Conservation (phyloP, 257 asterid species). For the Plantago elongata region DNA sequence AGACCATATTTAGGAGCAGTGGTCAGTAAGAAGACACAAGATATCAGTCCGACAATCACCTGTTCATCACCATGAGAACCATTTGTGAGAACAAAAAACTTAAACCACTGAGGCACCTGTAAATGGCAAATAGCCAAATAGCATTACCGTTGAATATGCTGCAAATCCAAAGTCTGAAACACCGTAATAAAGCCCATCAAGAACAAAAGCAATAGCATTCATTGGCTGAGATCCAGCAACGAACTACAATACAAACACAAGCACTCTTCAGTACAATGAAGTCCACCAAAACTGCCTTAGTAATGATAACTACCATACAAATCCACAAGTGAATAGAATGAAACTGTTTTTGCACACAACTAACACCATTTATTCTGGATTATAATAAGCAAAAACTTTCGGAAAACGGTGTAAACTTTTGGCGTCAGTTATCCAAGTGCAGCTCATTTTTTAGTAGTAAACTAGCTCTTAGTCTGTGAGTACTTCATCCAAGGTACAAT, state of each 20-base stretch:
- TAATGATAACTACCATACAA: not conserved
- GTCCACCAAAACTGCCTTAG: not conserved
- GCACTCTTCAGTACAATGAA: not conserved
- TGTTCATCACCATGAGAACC: slow-evolving; percentile 26
- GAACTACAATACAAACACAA: slow-evolving; percentile 40
- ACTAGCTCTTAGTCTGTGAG: not conserved
- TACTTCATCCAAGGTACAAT: not conserved
- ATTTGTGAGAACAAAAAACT: slow-evolving; percentile 9
- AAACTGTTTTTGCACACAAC: too few species aligned
- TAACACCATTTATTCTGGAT: too few species aligned
- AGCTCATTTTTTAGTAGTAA: not conserved
- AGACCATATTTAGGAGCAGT: slow-evolving; percentile 69
- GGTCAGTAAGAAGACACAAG: slow-evolving; percentile 55
- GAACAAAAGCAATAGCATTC: slow-evolving; percentile 92
- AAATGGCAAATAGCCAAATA: slow-evolving; percentile 11
- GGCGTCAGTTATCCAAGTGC: not conserved
- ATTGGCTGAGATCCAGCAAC: slow-evolving; percentile 91
- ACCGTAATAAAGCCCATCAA: slow-evolving; percentile 95
- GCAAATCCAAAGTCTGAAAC: slow-evolving; percentile 93
- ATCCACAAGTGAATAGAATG: too few species aligned
- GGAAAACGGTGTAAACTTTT: not conserved
- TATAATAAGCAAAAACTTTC: too few species aligned
- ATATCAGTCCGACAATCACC: slow-evolving; percentile 63
- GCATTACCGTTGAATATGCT: slow-evolving; percentile 83
- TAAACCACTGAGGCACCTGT: slow-evolving; percentile 11